These are phyloP conservation scores for Berkeleyomyces basicola DNA, from an alignment of 2,329 filamentous ascomycete genomes.

Conservation along the genomic window DNA sequence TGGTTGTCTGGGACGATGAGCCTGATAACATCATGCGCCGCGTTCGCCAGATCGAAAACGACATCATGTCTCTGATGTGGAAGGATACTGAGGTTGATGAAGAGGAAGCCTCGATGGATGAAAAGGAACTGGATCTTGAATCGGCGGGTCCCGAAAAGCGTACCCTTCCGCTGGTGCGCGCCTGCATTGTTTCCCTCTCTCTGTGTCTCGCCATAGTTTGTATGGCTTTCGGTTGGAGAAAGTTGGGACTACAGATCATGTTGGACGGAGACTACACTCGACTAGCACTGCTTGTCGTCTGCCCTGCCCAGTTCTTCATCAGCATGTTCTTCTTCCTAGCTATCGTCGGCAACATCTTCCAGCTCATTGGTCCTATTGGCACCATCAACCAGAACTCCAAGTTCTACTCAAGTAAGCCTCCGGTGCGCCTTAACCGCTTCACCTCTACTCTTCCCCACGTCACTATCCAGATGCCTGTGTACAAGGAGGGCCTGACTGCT, in stretches of 20 bases:
- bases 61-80: slow-evolving; percentile 44
- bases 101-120: not conserved
- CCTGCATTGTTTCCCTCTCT: slow-evolving; percentile 35
- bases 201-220: slow-evolving; percentile 34
- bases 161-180: slow-evolving; percentile 36
- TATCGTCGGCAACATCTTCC: slow-evolving; percentile 24
- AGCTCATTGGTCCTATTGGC: slow-evolving; percentile 33
- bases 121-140: slow-evolving; percentile 31
- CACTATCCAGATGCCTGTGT: slow-evolving; percentile 30
- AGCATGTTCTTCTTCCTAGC: slow-evolving; percentile 33
- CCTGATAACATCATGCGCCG: slow-evolving; percentile 37
- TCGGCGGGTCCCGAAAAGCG: slow-evolving; percentile 28
- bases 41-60: slow-evolving; percentile 33
- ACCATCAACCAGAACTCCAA: slow-evolving; percentile 27
- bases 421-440: slow-evolving; percentile 20
- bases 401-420: slow-evolving; percentile 27
- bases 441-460: slow-evolving; percentile 24
- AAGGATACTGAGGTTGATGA: slow-evolving; percentile 26
- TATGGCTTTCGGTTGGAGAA: slow-evolving; percentile 39
- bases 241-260: slow-evolving; percentile 35
- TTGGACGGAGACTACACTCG: slow-evolving; percentile 38
- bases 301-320: slow-evolving; percentile 42
- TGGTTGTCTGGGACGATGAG: slow-evolving; percentile 50
- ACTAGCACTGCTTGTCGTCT: slow-evolving; percentile 33
- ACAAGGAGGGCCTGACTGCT: slow-evolving; percentile 23